Base-by-base conservation (phyloP, 768 basidiomycete genomes). In the Suillus hirtellus region DNA sequence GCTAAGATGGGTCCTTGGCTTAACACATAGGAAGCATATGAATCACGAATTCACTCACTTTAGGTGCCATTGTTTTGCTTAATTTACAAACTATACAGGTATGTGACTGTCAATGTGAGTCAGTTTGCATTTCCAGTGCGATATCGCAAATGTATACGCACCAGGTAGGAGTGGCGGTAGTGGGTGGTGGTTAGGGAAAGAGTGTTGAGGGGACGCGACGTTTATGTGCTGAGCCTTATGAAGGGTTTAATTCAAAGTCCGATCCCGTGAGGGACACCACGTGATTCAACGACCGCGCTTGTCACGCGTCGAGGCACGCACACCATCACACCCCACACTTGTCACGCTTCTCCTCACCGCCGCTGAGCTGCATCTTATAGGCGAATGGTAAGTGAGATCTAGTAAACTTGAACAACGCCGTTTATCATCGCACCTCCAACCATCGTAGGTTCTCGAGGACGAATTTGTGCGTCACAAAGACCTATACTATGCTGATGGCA, bases 171-270 rank as follows among this genome's bases (percentile, higher is more conserved):
- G 66, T 46, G 58, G 24, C 63, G 64, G 44, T 31, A 58, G 65
- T 71, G 71, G 60, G 71, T 73, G 73, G 65, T 76, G 75, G 74
- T 73, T 59, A 52, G 61, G 70, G 69, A 64, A 69, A 67, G 67
- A 75, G 74, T 65, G 69, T 55, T 44, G 63, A 12, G 50, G 66
- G 61, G 68, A 68, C 72, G 73, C 73, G 75, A 70, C 66, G 43
- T 24, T 42, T 66, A 67, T 75, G 47, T 67, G 62, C 67, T 64
- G 64, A 53, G 74, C 75, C 64, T 75, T 75, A 75, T 76, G 75
- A 75, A 72, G 71, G 73, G 72, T 55, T 62, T 59, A 73, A 71
- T 75, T 75, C 75, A 75, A 75, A 67, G 75, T 75, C 74, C 74
- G 74, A 65, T 70, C 64, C 66, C 37, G 56, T 60, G 53, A n/a